Evolutionary conservation across 495 filamentous ascomycete genomes (phyloP).

Genomic region (Pseudomonodictys pantanalensis): DNA sequence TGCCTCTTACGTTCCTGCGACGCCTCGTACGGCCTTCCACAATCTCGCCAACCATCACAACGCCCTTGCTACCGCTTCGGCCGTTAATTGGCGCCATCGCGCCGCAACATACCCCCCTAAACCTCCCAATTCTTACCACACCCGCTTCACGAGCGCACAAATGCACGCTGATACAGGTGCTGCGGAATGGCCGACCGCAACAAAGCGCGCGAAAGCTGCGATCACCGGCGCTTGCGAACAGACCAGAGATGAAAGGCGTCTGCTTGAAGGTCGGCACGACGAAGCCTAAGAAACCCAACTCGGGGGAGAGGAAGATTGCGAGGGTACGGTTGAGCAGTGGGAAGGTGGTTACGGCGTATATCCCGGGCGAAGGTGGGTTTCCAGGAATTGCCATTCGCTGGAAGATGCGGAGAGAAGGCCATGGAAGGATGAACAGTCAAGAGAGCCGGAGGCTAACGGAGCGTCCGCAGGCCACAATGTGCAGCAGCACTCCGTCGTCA

Average conservation of each 20-base stretch:
- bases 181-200: slow-evolving; percentile 67
- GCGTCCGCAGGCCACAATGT: slow-evolving; percentile 80
- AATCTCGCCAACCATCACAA: not conserved
- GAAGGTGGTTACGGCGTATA: slow-evolving; percentile 82
- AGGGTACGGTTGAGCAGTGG: slow-evolving; percentile 85
- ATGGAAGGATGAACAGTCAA: too few relatives aligned
- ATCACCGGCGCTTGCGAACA: slow-evolving; percentile 75
- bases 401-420: not conserved
- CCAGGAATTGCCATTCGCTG: not conserved
- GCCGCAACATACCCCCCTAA: not conserved
- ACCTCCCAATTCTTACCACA: slow-evolving; percentile 30
- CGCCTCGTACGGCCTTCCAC: slow-evolving; percentile 24
- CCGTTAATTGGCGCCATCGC: slow-evolving; percentile 13
- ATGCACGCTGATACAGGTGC: slow-evolving; percentile 46
- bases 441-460: slow-evolving; percentile 1
- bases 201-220: slow-evolving; percentile 77
- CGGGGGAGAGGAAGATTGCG: slow-evolving; percentile 87
- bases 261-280: slow-evolving; percentile 88
- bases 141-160: slow-evolving; percentile 21
- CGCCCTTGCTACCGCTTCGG: not conserved
- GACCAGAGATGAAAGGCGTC: slow-evolving; percentile 88
- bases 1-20: slow-evolving; percentile 31
- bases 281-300: slow-evolving; percentile 98
- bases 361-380: slow-evolving; percentile 78
- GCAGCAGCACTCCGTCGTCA: slow-evolving; percentile 95